Base-by-base conservation (phyloP, 352 stramenopile genomes). In the Globisporangium canariense region DNA sequence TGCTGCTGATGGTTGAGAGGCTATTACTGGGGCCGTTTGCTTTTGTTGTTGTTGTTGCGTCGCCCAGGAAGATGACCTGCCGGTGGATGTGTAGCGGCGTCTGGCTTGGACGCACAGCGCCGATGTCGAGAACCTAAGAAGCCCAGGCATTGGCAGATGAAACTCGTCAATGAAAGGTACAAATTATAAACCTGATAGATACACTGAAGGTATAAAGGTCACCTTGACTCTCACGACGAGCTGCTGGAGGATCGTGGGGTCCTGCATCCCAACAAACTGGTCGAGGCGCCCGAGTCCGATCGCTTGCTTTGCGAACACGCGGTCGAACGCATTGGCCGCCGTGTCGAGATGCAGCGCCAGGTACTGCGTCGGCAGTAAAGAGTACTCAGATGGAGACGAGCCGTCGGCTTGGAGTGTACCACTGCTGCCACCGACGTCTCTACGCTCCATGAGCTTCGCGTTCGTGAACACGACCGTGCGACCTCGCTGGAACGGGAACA, bases 51-150 rank as follows among this genome's bases (percentile, higher is more conserved):
- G 41, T 7, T 47, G 56, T 60, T 40, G 68, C 62, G 25, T 88
- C 78, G 34, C 75, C 75, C 4, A 90, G 58, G 56, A 91, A 64
- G 61, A 91, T 74, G 22, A 89, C 79, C 74, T 91, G 81, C 10
- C 79, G 76, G 18, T 86, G 76, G 18, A 88, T 66, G 40, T 88
- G 78, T 53, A 84, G 56, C 0, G 75, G 75, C 0, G 77, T 83
- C 46, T 85, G 78, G 46, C 78, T 88, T 0, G 81, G 72, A 58
- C 79, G 78, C 60, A 91, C 76, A 1, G 81, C 81, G n/a, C 81
- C 75, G 57, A 91, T 91, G 58, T 89, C 78, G 2, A 89, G 75
- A 20, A 91, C 74, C 68, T 75, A 60, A 5, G 1, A 10, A 9
- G 4, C 13, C 28, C n/a, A 18, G 30, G 8, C 13, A n/a, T 52